Conservation (phyloP, 2,329 filamentous ascomycete genomes). For the Neopestalotiopsis sp. region DNA sequence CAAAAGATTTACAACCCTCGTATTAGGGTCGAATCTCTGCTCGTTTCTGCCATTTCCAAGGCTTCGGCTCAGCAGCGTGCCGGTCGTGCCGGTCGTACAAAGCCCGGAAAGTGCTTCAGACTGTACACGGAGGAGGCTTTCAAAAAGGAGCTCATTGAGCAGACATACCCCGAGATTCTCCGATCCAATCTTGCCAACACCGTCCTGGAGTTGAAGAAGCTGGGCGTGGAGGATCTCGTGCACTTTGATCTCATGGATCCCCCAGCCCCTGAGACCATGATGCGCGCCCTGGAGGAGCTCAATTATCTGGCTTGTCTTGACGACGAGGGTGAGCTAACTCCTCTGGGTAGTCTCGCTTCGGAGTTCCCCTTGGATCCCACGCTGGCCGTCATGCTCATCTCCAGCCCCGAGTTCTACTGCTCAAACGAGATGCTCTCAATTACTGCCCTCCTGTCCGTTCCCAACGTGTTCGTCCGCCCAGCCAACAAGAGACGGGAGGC, state of each 20-base stretch:
- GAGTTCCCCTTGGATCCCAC: conserved; percentile 95
- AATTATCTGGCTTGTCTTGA: conserved; percentile 97
- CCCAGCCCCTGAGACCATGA: conserved; percentile 95
- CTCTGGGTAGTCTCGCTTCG: conserved; percentile 84
- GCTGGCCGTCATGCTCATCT: conserved; percentile 96
- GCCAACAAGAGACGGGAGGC: conserved; percentile 85
- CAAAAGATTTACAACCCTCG: conserved; percentile 99
- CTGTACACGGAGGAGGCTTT: conserved; percentile 95
- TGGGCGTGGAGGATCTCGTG: conserved; percentile 92
- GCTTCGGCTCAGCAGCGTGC: conserved; percentile 96
- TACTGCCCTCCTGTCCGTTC: conserved; percentile 90
- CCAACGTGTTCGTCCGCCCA: conserved; percentile 90
- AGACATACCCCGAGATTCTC: conserved; percentile 95
- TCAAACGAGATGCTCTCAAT: conserved; percentile 98
- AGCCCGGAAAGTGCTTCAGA: conserved; percentile 97
- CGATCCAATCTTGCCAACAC: conserved; percentile 94
- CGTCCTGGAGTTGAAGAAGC: conserved; percentile 95
- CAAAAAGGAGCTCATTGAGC: conserved; percentile 97
- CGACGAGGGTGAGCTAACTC: conserved; percentile 92
- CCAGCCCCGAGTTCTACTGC: conserved; percentile 96
- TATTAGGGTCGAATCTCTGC: conserved; percentile 91
- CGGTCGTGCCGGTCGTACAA: conserved; percentile 98
- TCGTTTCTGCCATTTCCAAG: conserved; percentile 98
- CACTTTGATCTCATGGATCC: conserved; percentile 99
- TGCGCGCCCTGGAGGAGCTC: conserved; percentile 95